Evolutionary conservation across 331 rosid species (phyloP), one percentile per base, ranked within the genome.

Genomic region (Dryas integrifolia): DNA sequence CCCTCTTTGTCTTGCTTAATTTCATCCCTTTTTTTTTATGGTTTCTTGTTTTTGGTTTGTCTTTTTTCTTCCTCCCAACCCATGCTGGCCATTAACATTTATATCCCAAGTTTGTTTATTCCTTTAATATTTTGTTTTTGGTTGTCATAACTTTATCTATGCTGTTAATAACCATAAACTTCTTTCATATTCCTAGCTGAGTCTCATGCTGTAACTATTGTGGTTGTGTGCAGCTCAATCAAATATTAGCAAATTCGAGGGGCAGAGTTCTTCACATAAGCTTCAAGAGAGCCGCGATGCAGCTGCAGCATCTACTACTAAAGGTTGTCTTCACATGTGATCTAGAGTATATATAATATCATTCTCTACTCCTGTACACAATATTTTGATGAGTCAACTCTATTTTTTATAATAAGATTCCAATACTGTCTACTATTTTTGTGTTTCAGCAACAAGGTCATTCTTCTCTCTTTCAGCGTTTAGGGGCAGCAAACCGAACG

Each of bases 381-480:
- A 0, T 40, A 70, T 18, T n/a, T 43, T 56, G 2, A 11, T 67
- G 14, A 2, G 1, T 52, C 65, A 21, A 5, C 52, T 61, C 15
- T 51, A n/a, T 0, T 13, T 30, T 11, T 14, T 69, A 4, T 41
- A 14, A 7, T 24, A 6, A 48, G 65, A 61, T 82, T 55, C 57
- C 74, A 50, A 77, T 84, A 55, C 44, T 56, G 56, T 74, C 26
- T 73, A 59, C 48, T 57, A 5, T 79, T 57, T 80, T 78, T 81
- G 60, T 79, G 82, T 88, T 83, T 72, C 92, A 89, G 98, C 84
- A 56, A 75, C 96, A 76, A 91, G 96, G 81, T 91, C 98, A 76
- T 94, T 94, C 96, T 94, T 94, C 86, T 94, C 98, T 67, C 97
- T 94, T 82, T 91, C 98, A 49, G 98, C 98, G 9, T 94, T 91